Conservation (phyloP, 108 stramenopile species). For the Nitzschia sp. region DNA sequence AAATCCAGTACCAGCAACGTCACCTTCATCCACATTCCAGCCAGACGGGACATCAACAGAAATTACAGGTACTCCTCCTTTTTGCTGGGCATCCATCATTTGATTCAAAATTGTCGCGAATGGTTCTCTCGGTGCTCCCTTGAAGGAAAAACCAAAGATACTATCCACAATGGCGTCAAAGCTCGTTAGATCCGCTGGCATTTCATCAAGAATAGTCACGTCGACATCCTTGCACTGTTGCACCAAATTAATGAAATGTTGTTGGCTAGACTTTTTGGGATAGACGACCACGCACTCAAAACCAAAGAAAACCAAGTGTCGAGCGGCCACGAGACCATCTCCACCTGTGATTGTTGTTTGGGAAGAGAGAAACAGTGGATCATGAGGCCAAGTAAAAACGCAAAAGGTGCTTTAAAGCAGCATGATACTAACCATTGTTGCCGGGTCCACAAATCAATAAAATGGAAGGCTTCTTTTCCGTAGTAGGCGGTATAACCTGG, state of each 20-base stretch:
- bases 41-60: slow-evolving; percentile 96
- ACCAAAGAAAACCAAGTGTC: slow-evolving; percentile 93
- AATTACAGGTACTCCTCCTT: slow-evolving; percentile 48
- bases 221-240: slow-evolving; percentile 86
- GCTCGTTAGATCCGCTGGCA: slow-evolving; percentile 37
- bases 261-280: slow-evolving; percentile 69
- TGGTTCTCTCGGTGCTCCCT: slow-evolving; percentile 84
- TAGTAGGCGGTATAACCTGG: slow-evolving; percentile 31
- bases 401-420: no score
- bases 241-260: slow-evolving; percentile 75
- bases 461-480: slow-evolving; percentile 27
- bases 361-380: no score
- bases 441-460: slow-evolving; percentile 91
- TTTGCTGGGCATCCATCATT: slow-evolving; percentile 51
- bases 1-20: slow-evolving; percentile 49
- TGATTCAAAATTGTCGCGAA: slow-evolving; percentile 77
- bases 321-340: slow-evolving; percentile 98
- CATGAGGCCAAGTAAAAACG: no score
- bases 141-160: slow-evolving; percentile 97
- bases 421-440: no score
- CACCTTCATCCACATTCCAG: slow-evolving; percentile 89
- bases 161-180: slow-evolving; percentile 87
- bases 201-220: slow-evolving; percentile 63
- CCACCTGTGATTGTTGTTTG: no score
- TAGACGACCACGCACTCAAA: slow-evolving; percentile 85